Evolutionary conservation across 192 early-diverging fungal species (phyloP).

Genomic region (Entrophospora sp.): DNA sequence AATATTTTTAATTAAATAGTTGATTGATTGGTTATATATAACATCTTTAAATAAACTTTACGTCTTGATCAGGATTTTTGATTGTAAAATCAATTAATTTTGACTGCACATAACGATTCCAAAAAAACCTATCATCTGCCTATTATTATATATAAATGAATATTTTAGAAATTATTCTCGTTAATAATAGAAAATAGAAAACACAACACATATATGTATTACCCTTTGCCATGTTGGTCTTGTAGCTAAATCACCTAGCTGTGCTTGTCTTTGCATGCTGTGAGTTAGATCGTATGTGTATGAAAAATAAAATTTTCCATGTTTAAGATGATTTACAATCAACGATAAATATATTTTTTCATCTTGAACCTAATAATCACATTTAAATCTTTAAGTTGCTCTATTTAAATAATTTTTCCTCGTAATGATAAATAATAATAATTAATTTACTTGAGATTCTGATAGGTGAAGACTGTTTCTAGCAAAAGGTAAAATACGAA

Average conservation of each 20-base stretch:
- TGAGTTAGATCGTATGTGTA: conserved; percentile 82
- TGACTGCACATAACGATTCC: conserved; percentile 68
- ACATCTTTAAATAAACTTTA: conserved; percentile 9
- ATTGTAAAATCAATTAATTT: conserved; percentile 56
- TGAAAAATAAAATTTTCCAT: conserved; percentile 65
- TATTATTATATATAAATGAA: conserved; percentile 22
- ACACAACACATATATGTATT: conserved; percentile 10
- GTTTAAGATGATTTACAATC: conserved; percentile 39
- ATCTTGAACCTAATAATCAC: conserved; percentile 30
- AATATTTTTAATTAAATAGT: no score
- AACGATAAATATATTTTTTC: conserved; percentile 41
- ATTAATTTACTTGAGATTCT: conserved; percentile 32
- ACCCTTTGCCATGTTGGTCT: conserved; percentile 48
- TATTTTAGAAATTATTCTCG: no score
- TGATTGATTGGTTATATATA: background rate
- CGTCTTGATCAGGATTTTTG: conserved; percentile 34
- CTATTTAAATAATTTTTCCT: background rate
- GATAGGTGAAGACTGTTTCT: conserved; percentile 28
- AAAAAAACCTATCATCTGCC: conserved; percentile 93
- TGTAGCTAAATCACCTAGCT: conserved; percentile 26
- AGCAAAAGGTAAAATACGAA: conserved; percentile 45
- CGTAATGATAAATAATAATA: background rate
- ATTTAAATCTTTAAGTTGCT: background rate
- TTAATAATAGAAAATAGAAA: no score
- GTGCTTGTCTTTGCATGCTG: conserved; percentile 65